These are phyloP conservation scores for Panus rudis DNA, from an alignment of 768 basidiomycete genomes.

Conservation along the genomic window DNA sequence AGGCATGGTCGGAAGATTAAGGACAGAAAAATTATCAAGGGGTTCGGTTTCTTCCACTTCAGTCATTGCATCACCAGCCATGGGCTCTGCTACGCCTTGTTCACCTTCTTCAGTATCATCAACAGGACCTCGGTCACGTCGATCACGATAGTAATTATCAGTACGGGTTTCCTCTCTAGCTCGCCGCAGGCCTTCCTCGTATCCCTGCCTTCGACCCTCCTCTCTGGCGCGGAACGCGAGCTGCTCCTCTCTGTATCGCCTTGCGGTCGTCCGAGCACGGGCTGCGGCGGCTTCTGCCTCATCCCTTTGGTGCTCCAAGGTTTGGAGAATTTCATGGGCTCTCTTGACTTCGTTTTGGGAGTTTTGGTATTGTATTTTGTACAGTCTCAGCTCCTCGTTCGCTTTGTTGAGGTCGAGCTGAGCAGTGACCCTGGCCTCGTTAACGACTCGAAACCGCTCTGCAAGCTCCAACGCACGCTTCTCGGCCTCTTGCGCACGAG, in stretches of 20 bases:
- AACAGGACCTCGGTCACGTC: background rate
- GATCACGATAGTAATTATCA: background rate
- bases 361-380: slow-evolving; percentile 38
- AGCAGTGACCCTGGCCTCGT: slow-evolving; percentile 31
- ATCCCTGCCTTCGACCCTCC: slow-evolving; percentile 36
- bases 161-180: slow-evolving; percentile 17
- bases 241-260: slow-evolving; percentile 36
- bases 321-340: slow-evolving; percentile 36
- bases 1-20: background rate
- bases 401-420: slow-evolving; percentile 32
- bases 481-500: slow-evolving; percentile 38
- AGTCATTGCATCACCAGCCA: background rate
- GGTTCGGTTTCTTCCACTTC: background rate
- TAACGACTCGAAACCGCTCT: slow-evolving; percentile 32
- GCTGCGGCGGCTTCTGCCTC: slow-evolving; percentile 41
- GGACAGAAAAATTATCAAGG: slow-evolving; percentile 3
- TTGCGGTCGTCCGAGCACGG: slow-evolving; percentile 36
- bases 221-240: slow-evolving; percentile 34
- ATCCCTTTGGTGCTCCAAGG: slow-evolving; percentile 34
- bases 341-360: slow-evolving; percentile 38
- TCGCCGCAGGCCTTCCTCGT: slow-evolving; percentile 31
- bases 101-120: slow-evolving; percentile 1
- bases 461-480: slow-evolving; percentile 41
- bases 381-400: slow-evolving; percentile 37
- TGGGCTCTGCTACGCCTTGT: background rate